A percentile compares a stretch with the other conserved stretches of the same genome.
phyloP scores from a whole-genome alignment of 257 asterid genomes.

The Ehretia macrophylla region DNA sequence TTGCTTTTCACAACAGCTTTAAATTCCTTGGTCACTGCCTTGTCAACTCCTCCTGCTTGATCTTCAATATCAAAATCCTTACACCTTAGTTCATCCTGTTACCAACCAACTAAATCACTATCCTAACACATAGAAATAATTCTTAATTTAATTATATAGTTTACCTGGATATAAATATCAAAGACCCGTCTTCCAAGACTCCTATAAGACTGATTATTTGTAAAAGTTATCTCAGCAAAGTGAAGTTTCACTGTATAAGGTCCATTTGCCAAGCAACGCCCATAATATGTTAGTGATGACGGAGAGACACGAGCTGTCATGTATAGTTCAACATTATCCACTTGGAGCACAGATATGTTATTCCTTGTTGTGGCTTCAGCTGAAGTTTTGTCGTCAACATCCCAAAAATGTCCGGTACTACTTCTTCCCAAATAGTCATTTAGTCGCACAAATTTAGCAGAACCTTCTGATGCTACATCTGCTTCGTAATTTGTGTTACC shows the following conservation, averaged over 20 bases:
- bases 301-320: slow-evolving; percentile 50
- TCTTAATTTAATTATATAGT: neutral
- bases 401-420: slow-evolving; percentile 46
- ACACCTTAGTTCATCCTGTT: slow-evolving; percentile 34
- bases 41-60: slow-evolving; percentile 44
- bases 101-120: neutral
- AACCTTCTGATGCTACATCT: slow-evolving; percentile 35
- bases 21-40: slow-evolving; percentile 14
- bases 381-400: neutral
- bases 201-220: slow-evolving; percentile 40
- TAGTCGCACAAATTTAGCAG: slow-evolving; percentile 27
- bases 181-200: slow-evolving; percentile 65
- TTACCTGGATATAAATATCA: slow-evolving; percentile 65
- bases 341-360: slow-evolving; percentile 35
- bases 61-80: slow-evolving; percentile 43
- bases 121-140: slow-evolving; percentile 1
- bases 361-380: slow-evolving; percentile 20
- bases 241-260: slow-evolving; percentile 55
- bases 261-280: slow-evolving; percentile 64
- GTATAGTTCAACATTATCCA: slow-evolving; percentile 37
- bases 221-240: slow-evolving; percentile 55
- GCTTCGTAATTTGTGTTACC: slow-evolving; percentile 37
- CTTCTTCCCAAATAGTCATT: slow-evolving; percentile 49
- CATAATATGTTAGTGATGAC: slow-evolving; percentile 53
- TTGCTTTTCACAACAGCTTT: slow-evolving; percentile 25